phyloP scores from a whole-genome alignment of 352 stramenopile species.

The Phytophthora chlamydospora region DNA sequence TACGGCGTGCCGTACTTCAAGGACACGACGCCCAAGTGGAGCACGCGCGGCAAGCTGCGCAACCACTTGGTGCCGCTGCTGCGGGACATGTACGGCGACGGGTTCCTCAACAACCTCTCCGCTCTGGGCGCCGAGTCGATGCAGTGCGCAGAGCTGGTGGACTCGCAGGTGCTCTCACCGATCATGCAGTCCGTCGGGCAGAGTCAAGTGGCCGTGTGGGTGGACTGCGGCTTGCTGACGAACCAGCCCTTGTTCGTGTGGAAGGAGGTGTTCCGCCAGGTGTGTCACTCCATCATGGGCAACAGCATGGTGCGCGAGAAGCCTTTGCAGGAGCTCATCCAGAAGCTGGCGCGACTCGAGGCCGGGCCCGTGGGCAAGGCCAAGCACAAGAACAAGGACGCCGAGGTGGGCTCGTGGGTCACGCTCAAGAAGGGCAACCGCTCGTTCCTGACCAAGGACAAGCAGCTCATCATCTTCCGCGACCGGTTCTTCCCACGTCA shows the following conservation, averaged over 20 bases:
- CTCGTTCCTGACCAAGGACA: slow-evolving; percentile 73
- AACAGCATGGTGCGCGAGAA: slow-evolving; percentile 89
- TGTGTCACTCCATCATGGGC: slow-evolving; percentile 83
- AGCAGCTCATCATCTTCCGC: slow-evolving; percentile 80
- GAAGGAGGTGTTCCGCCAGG: slow-evolving; percentile 84
- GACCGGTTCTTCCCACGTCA: slow-evolving; percentile 68
- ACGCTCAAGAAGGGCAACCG: slow-evolving; percentile 86
- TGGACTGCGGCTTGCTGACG: slow-evolving; percentile 60
- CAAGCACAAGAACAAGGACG: slow-evolving; percentile 51
- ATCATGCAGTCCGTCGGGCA: slow-evolving; percentile 66
- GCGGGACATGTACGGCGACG: slow-evolving; percentile 95
- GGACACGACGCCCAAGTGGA: slow-evolving; percentile 97
- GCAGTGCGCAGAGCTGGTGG: slow-evolving; percentile 76
- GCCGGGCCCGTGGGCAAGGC: slow-evolving; percentile 26
- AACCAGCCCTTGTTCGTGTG: slow-evolving; percentile 85
- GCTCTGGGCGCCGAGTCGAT: slow-evolving; percentile 80
- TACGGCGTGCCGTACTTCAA: slow-evolving; percentile 98
- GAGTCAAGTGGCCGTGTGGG: slow-evolving; percentile 73
- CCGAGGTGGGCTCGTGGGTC: slow-evolving; percentile 68
- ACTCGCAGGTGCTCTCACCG: slow-evolving; percentile 55
- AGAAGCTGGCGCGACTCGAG: slow-evolving; percentile 64
- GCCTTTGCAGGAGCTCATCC: slow-evolving; percentile 75
- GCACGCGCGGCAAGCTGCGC: slow-evolving; percentile 95
- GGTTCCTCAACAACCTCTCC: slow-evolving; percentile 84
- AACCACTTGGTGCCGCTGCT: slow-evolving; percentile 95